These are phyloP conservation scores for Stemphylium beticola DNA, from an alignment of 2,329 filamentous ascomycete genomes.

Conservation along the genomic window DNA sequence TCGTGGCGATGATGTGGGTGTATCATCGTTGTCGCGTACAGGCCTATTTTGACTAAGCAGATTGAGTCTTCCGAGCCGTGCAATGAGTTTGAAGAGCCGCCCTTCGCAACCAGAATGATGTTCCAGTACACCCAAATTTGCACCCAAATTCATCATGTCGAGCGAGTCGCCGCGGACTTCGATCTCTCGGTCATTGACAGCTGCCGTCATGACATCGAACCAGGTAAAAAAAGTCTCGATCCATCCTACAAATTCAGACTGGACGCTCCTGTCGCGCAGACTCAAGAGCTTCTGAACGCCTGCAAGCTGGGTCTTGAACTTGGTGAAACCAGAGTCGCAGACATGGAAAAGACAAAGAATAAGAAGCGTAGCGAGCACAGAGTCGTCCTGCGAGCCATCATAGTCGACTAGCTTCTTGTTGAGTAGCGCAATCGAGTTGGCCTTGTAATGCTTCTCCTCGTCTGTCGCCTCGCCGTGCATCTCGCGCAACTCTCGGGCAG, in stretches of 20 bases:
- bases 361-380: conserved; percentile 83
- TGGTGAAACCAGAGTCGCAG: conserved; percentile 89
- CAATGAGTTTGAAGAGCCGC: conserved; percentile 83
- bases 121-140: conserved; percentile 76
- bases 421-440: conserved; percentile 79
- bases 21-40: conserved; percentile 48
- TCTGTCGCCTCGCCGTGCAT: conserved; percentile 65
- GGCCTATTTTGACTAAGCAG: conserved; percentile 74
- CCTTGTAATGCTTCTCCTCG: conserved; percentile 84
- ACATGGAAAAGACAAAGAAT: conserved; percentile 91
- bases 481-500: conserved; percentile 45
- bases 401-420: conserved; percentile 84
- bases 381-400: conserved; percentile 78
- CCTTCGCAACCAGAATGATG: conserved; percentile 89
- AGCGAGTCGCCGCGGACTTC: conserved; percentile 71
- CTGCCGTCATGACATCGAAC: conserved; percentile 91
- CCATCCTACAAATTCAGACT: conserved; percentile 77
- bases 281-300: conserved; percentile 89
- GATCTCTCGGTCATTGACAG: conserved; percentile 88
- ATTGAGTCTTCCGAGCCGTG: conserved; percentile 82
- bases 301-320: conserved; percentile 91
- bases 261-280: conserved; percentile 69
- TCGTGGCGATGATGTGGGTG: conserved; percentile 42
- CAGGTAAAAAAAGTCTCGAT: conserved; percentile 93
- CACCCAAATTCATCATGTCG: conserved; percentile 67